Conservation (phyloP, 768 basidiomycete genomes). For the Melanogaster broomeanus region DNA sequence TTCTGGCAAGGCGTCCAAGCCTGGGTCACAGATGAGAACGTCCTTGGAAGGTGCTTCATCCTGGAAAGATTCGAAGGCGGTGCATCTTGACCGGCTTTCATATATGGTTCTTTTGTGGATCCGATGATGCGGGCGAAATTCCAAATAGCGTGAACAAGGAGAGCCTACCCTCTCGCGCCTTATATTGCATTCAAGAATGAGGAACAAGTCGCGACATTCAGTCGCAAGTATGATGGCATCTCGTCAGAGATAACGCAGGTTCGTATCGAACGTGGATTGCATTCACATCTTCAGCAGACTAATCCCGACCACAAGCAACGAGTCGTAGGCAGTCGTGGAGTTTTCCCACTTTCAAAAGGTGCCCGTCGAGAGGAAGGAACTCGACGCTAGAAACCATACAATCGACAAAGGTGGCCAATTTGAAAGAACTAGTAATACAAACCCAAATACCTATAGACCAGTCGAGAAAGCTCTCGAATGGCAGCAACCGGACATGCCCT, state of each 20-base stretch:
- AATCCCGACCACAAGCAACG: slow-evolving; percentile 53
- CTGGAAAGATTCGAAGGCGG: slow-evolving; percentile 73
- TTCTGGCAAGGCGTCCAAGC: slow-evolving; percentile 91
- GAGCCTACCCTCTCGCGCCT: slow-evolving; percentile 81
- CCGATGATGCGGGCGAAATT: too few relatives aligned
- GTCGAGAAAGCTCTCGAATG: too few relatives aligned
- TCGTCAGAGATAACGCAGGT: slow-evolving; percentile 93
- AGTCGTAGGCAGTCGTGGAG: slow-evolving; percentile 88
- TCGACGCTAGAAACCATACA: slow-evolving; percentile 78
- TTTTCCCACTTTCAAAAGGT: slow-evolving; percentile 92
- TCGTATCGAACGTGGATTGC: slow-evolving; percentile 18
- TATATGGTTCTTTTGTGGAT: not conserved
- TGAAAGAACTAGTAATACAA: not conserved
- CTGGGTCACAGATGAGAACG: slow-evolving; percentile 81
- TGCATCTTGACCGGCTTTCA: slow-evolving; percentile 31
- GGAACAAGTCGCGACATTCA: slow-evolving; percentile 71
- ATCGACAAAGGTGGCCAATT: slow-evolving; percentile 77
- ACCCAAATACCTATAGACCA: too few relatives aligned
- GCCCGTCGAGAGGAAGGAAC: slow-evolving; percentile 73
- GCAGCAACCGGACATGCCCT: too few relatives aligned
- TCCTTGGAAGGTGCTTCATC: slow-evolving; percentile 66
- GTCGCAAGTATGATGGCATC: slow-evolving; percentile 88
- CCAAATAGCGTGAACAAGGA: slow-evolving; percentile 77
- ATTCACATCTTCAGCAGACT: not conserved
- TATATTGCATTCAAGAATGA: slow-evolving; percentile 88